Evolutionary conservation across 768 basidiomycete species (phyloP).

Genomic region (Lentinus tigrinus): DNA sequence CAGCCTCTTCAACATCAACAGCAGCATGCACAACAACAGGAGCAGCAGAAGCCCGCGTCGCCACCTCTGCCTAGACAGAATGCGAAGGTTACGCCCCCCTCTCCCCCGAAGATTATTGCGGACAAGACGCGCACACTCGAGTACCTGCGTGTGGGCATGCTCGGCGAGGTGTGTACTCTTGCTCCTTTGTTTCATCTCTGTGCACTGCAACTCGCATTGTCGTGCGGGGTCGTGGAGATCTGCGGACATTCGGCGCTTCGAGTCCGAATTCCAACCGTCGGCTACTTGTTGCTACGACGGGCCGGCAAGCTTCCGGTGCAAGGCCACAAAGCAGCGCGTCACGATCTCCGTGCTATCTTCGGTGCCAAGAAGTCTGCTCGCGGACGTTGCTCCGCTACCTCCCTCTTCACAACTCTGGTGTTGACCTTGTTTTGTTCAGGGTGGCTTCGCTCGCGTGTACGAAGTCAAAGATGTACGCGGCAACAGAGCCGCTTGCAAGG

Average conservation of each 20-base stretch:
- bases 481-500: constrained; percentile 81
- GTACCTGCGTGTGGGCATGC: constrained; percentile 74
- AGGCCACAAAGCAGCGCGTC: too few species aligned
- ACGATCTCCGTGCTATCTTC: too few species aligned
- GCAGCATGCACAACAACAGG: constrained; percentile 13
- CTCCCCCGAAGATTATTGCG: constrained; percentile 73
- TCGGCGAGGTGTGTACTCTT: constrained; percentile 74
- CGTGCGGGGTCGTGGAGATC: neutral
- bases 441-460: constrained; percentile 96
- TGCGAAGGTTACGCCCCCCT: constrained; percentile 77
- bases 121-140: constrained; percentile 58
- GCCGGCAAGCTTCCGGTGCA: too few species aligned
- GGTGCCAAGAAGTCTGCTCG: too few species aligned
- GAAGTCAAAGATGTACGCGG: constrained; percentile 79
- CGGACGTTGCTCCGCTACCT: too few species aligned
- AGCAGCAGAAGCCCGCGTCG: constrained; percentile 30
- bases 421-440: constrained; percentile 36
- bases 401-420: neutral
- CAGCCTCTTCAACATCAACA: constrained; percentile 25
- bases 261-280: too few species aligned
- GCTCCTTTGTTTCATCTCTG: neutral
- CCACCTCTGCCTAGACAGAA: constrained; percentile 82
- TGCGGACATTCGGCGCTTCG: too few species aligned
- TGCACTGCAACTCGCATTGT: too few species aligned
- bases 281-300: too few species aligned